Base-by-base conservation (phyloP, 805 yeast genomes). In the Jamesozyma spencerorum region DNA sequence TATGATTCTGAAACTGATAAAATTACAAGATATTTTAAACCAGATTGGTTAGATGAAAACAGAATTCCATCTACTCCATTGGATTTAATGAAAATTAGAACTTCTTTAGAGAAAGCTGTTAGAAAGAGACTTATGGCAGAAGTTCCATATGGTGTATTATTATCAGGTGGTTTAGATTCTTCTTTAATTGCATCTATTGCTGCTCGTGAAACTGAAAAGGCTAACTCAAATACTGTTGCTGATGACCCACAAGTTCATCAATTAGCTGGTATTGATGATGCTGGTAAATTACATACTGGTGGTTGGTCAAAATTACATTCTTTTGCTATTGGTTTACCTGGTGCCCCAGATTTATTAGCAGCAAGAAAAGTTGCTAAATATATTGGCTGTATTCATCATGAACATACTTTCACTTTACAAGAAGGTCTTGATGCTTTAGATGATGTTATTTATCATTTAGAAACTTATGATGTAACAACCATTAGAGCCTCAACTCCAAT, bases 71-170 rank as follows among this genome's bases (percentile, higher is more conserved):
- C 81, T 32, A 73, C 74, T 44, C 85, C 80, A 34, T 85, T 82
- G 35, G 95, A 90, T 62, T 77, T 71, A 60, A 76, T 62, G 56
- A 53, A 67, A 44, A 75, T 92, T 46, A 81, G 96, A 65, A 82
- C 80, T 56, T 64, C 85, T 37, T 75, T 92, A 62, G 98, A 92
- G 66, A 69, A 82, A 68, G 87, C 98, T 37, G 99, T 92, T 41
- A 83, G 98, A 74, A 92, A 92, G 84, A 83, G 98, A 75, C 76
- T 92, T 58, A 92, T 92, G 99, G 92, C 97, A 42, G 99, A 92
- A 72, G 99, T 92, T 47, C 97, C 99, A 42, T 92, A 85, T 65
- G 99, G 99, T 70, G 99, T 92, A 36, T 71, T 92, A 53, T 72
- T 92, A 52, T 86, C 96, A 18, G 99, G 99, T 62, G 99, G 99